These are phyloP conservation scores for Capsella bursapastoris DNA, from an alignment of 345 rosid species.

Conservation along the genomic window DNA sequence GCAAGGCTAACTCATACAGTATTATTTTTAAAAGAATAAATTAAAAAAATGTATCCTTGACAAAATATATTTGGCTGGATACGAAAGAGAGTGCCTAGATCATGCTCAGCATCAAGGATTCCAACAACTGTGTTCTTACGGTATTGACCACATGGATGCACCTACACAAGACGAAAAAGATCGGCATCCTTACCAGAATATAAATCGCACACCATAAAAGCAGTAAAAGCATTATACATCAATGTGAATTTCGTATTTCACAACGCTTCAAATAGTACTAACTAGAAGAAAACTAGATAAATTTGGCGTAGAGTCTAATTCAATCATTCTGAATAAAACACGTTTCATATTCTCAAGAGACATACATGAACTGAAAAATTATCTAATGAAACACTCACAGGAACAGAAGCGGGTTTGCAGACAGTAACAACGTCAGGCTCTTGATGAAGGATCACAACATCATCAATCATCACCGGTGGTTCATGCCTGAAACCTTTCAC, in stretches of 20 bases:
- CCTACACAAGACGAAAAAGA: slow-evolving; percentile 49
- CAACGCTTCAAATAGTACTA: neutral
- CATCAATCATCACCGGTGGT: slow-evolving; percentile 75
- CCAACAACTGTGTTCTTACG: slow-evolving; percentile 96
- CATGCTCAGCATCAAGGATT: slow-evolving; percentile 92
- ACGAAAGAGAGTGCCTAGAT: slow-evolving; percentile 78
- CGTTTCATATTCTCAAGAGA: neutral
- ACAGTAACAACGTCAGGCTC: slow-evolving; percentile 82
- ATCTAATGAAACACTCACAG: slow-evolving; percentile 55
- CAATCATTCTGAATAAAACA: neutral
- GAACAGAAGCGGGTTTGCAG: slow-evolving; percentile 85
- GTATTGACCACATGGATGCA: slow-evolving; percentile 96
- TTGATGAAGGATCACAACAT: slow-evolving; percentile 61
- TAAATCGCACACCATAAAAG: slow-evolving; percentile 12
- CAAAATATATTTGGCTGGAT: slow-evolving; percentile 50
- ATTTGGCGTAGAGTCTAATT: neutral
- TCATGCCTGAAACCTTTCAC: slow-evolving; percentile 78
- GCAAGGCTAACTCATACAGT: slow-evolving; percentile 47
- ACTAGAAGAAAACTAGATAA: neutral
- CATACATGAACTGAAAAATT: neutral
- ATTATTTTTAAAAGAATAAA: neutral
- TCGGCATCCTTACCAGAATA: neutral
- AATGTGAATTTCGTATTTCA: neutral
- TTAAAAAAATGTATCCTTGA: neutral
- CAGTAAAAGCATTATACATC: neutral